Evolutionary conservation across 306 rosid species (phyloP).

Genomic region (Urtica urens): DNA sequence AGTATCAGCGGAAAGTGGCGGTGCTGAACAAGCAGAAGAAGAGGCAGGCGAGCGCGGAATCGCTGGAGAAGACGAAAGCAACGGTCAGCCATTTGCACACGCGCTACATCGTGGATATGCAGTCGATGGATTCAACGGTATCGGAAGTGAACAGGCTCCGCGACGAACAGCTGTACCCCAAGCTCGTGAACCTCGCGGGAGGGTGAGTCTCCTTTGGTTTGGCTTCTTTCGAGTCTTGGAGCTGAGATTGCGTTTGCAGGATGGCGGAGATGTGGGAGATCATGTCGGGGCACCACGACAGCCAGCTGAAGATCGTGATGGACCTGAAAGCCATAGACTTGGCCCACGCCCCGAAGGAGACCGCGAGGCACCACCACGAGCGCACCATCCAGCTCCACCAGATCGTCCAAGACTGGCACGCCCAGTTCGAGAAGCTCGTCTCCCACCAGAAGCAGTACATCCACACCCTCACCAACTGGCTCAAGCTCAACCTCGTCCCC

Average conservation of each 20-base stretch:
- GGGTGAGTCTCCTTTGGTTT: slow-evolving; percentile 38
- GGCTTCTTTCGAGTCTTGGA: background rate
- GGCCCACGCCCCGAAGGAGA: slow-evolving; percentile 51
- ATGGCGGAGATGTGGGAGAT: slow-evolving; percentile 72
- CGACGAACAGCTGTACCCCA: slow-evolving; percentile 69
- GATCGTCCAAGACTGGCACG: slow-evolving; percentile 50
- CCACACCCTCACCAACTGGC: slow-evolving; percentile 57
- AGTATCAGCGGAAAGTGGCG: slow-evolving; percentile 68
- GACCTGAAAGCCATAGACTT: slow-evolving; percentile 52
- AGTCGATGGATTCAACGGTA: slow-evolving; percentile 82
- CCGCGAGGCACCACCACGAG: slow-evolving; percentile 51
- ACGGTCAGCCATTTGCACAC: slow-evolving; percentile 84
- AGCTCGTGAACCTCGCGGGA: slow-evolving; percentile 51
- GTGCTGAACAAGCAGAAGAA: slow-evolving; percentile 71
- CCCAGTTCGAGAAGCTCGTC: slow-evolving; percentile 58
- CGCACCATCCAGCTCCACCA: slow-evolving; percentile 55
- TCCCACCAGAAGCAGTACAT: slow-evolving; percentile 68
- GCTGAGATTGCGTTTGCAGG: slow-evolving; percentile 28
- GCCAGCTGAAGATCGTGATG: slow-evolving; percentile 46
- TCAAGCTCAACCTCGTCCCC: slow-evolving; percentile 70
- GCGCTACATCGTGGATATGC: slow-evolving; percentile 83
- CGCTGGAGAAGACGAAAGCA: slow-evolving; percentile 78
- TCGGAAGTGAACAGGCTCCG: slow-evolving; percentile 69
- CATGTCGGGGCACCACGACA: slow-evolving; percentile 44
- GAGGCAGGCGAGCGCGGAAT: slow-evolving; percentile 48